Evolutionary conservation across 495 filamentous ascomycete species (phyloP).

Genomic region (Aspergillus affinis): DNA sequence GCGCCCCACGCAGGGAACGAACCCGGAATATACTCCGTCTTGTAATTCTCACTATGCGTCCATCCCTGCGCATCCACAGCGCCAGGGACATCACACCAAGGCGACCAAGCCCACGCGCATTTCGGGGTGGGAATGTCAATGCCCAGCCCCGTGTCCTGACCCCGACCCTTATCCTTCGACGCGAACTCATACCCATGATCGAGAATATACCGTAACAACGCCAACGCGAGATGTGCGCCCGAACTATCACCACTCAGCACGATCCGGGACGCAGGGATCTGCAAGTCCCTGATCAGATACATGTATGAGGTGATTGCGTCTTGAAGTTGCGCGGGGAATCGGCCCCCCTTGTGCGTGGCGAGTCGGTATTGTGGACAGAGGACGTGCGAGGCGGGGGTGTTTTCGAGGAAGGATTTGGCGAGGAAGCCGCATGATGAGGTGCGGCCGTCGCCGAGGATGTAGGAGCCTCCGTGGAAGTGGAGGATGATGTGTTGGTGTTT

Average conservation of each 20-base stretch:
- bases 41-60: constrained; percentile 30
- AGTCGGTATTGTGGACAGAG: constrained; percentile 42
- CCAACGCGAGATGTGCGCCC: constrained; percentile 41
- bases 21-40: constrained; percentile 35
- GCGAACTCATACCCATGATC: too few relatives aligned
- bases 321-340: constrained; percentile 48
- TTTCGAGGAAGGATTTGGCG: constrained; percentile 34
- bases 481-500: constrained; percentile 33
- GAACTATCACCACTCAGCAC: constrained; percentile 47
- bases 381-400: constrained; percentile 24
- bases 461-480: constrained; percentile 54
- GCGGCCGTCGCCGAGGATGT: constrained; percentile 32
- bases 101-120: constrained; percentile 35
- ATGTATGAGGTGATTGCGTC: constrained; percentile 44
- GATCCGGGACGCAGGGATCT: constrained; percentile 34
- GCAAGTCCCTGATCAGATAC: constrained; percentile 33
- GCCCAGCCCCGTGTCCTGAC: too few relatives aligned
- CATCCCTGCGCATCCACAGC: constrained; percentile 12
- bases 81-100: constrained; percentile 35
- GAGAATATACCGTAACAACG: constrained; percentile 34
- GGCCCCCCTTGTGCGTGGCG: constrained; percentile 26
- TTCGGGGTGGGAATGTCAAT: constrained; percentile 14
- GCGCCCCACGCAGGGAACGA: constrained; percentile 37
- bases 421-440: constrained; percentile 21
- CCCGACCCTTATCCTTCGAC: too few relatives aligned